A percentile compares a stretch with the other conserved stretches of the same genome.
phyloP scores from a whole-genome alignment of 2,329 filamentous ascomycete species.

The Penicillium crustosum region DNA sequence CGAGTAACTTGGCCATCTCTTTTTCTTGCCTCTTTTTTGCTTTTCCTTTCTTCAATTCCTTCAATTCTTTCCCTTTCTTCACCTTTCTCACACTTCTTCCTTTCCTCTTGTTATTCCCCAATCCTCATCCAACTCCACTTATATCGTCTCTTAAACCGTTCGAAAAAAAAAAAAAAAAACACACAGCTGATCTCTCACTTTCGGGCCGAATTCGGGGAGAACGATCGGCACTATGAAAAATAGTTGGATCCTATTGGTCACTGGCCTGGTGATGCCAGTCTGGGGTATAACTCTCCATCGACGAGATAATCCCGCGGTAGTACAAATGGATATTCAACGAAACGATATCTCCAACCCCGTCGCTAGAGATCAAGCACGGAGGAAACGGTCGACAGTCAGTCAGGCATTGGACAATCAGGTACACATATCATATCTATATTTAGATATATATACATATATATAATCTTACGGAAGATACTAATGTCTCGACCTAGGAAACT shows the following conservation, averaged over 20 bases:
- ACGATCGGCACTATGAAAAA: constrained; percentile 22
- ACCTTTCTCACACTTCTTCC: neutral
- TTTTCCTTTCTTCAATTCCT: neutral
- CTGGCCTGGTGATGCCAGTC: constrained; percentile 10
- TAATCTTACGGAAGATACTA: neutral
- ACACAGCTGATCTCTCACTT: neutral
- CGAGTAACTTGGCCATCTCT: neutral
- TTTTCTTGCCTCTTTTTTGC: neutral
- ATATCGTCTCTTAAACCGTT: neutral
- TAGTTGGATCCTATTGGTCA: constrained; percentile 19
- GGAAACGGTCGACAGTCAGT: constrained; percentile 42
- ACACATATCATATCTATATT: constrained; percentile 1
- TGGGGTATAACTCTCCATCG: constrained; percentile 33
- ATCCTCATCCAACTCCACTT: neutral
- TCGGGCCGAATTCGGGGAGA: neutral
- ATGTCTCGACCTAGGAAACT: constrained; percentile 42
- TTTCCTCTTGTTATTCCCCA: too few relatives aligned
- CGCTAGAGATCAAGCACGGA: constrained; percentile 47
- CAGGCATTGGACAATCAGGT: constrained; percentile 57
- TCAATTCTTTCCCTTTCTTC: neutral
- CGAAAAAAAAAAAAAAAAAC: neutral
- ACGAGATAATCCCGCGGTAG: constrained; percentile 45
- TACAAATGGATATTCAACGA: constrained; percentile 54
- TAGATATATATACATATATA: neutral
- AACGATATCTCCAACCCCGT: constrained; percentile 48